Percentiles rank a stretch among this genome's conserved stretches.
These are phyloP conservation scores for Pinus tabuliformis DNA, from an alignment of 75 land plant species.

Conservation along the genomic window DNA sequence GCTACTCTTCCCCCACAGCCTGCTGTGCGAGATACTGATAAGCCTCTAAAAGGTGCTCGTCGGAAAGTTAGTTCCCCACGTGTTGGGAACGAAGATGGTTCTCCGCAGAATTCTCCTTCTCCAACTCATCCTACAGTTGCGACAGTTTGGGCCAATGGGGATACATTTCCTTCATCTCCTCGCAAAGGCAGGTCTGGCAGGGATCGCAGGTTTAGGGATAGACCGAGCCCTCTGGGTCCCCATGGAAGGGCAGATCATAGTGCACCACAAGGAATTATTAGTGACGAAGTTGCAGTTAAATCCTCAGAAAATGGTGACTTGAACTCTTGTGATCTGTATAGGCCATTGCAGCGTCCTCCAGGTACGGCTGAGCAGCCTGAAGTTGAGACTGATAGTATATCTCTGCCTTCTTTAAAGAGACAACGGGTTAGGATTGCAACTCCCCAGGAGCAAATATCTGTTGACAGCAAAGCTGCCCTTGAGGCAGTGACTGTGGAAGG, in stretches of 20 bases:
- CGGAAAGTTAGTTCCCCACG: slow-evolving; percentile 8
- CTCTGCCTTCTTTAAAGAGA: slow-evolving; percentile 22
- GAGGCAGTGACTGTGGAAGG: slow-evolving; percentile 20
- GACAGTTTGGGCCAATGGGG: slow-evolving; percentile 47
- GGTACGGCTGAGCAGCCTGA: slow-evolving; percentile 46
- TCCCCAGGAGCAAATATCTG: slow-evolving; percentile 11
- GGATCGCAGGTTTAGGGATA: slow-evolving; percentile 41
- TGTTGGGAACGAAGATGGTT: slow-evolving; percentile 24
- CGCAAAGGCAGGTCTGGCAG: slow-evolving; percentile 52
- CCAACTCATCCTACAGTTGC: slow-evolving; percentile 10
- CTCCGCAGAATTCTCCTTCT: slow-evolving; percentile 15
- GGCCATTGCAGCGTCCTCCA: slow-evolving; percentile 43
- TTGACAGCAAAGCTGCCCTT: slow-evolving; percentile 17
- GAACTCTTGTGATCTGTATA: slow-evolving; percentile 38
- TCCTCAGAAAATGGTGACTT: slow-evolving; percentile 45
- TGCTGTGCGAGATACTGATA: slow-evolving; percentile 17
- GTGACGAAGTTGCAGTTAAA: slow-evolving; percentile 24
- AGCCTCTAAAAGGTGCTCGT: slow-evolving; percentile 7
- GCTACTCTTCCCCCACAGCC: slow-evolving; percentile 50
- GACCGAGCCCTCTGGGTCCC: slow-evolving; percentile 61
- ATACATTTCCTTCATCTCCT: slow-evolving; percentile 40
- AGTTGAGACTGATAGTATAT: slow-evolving; percentile 9
- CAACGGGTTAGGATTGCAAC: slow-evolving; percentile 11
- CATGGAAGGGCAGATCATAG: slow-evolving; percentile 30
- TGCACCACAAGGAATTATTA: slow-evolving; percentile 13